phyloP scores from a whole-genome alignment of 2,329 filamentous ascomycete species.

The Sporothrix inflata region DNA sequence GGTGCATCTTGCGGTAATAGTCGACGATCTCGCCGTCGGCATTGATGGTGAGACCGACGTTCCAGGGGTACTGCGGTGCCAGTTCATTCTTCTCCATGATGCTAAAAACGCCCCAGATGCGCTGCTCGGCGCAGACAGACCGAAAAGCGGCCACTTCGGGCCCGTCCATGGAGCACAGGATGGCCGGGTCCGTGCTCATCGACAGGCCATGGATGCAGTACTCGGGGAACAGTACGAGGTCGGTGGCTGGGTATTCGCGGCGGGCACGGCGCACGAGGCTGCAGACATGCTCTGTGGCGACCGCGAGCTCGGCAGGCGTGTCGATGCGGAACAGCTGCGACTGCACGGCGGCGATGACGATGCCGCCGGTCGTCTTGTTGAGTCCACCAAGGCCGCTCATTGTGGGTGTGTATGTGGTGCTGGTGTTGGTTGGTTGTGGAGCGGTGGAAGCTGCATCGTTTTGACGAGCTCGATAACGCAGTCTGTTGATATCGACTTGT shows the following conservation, averaged over 20 bases:
- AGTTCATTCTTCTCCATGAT: constrained; percentile 25
- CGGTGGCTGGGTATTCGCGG: constrained; percentile 24
- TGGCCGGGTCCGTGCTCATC: constrained; percentile 21
- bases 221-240: constrained; percentile 29
- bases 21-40: constrained; percentile 15
- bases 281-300: constrained; percentile 24
- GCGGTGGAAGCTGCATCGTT: background rate
- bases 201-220: constrained; percentile 28
- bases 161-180: constrained; percentile 25
- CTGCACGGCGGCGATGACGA: constrained; percentile 26
- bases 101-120: constrained; percentile 28
- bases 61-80: background rate
- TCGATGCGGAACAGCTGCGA: constrained; percentile 28
- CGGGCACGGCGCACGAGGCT: constrained; percentile 22
- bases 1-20: constrained; percentile 29
- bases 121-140: constrained; percentile 21
- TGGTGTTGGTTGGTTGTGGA: background rate
- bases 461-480: background rate
- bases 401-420: background rate
- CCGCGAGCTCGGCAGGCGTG: constrained; percentile 1
- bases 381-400: constrained; percentile 29
- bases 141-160: constrained; percentile 28
- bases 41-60: constrained; percentile 25
- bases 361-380: constrained; percentile 28
- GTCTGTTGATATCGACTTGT: background rate